Conservation (phyloP, 1,139 yeast genomes). For the Nakaseomyces nivariensis region DNA sequence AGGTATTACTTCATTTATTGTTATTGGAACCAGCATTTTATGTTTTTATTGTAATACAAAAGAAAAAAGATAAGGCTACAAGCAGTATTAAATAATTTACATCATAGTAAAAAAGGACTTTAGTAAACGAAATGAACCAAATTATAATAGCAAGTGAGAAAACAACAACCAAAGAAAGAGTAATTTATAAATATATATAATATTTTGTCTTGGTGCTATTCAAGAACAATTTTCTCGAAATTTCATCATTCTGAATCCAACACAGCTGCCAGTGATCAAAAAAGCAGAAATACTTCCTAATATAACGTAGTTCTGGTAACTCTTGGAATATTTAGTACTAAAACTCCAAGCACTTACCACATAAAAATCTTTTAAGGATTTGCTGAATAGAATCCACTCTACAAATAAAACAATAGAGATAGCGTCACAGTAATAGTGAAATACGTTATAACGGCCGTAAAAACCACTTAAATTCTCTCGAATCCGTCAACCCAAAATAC, state of each 20-base stretch:
- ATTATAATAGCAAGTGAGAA: no score
- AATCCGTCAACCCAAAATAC: constrained; percentile 41
- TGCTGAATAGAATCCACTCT: constrained; percentile 39
- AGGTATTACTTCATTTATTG: no score
- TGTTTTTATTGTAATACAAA: no score
- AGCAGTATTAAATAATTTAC: no score
- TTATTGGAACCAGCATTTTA: no score
- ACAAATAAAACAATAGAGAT: constrained; percentile 35
- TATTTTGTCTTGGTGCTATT: no score
- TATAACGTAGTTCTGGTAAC: constrained; percentile 20
- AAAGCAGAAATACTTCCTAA: constrained; percentile 18
- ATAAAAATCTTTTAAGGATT: constrained; percentile 33
- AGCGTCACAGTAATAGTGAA: constrained; percentile 33
- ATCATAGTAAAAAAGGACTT: no score
- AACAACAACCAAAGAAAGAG: no score
- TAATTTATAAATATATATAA: no score
- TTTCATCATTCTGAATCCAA: constrained; percentile 15
- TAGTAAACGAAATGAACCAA: no score
- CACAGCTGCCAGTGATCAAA: constrained; percentile 14
- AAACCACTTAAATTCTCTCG: constrained; percentile 42
- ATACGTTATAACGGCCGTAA: constrained; percentile 43
- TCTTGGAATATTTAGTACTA: constrained; percentile 17
- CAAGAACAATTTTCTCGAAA: constrained; percentile 5
- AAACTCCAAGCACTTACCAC: constrained; percentile 42
- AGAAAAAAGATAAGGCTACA: no score